Base-by-base conservation (phyloP, 257 asterid genomes). In the Solanum pennellii region DNA sequence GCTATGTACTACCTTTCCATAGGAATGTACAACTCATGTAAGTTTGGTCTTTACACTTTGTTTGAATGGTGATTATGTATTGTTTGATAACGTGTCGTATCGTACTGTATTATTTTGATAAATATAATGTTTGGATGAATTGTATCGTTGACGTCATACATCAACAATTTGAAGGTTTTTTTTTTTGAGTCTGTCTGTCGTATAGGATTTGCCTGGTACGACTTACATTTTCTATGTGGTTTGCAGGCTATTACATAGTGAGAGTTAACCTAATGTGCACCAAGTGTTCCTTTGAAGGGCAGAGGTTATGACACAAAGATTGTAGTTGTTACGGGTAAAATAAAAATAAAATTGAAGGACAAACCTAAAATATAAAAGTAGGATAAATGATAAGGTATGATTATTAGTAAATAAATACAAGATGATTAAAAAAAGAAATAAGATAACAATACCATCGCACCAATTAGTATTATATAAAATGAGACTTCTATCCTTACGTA, bases 261-360 rank as follows among this genome's bases (percentile, higher is more conserved):
- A 49, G 60, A 2, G 0, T 49, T 15, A 16, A 6, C 23, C 23
- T 52, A 52, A 1, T 52, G 10, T 0, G 4, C 62, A 52, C 23
- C 0, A 0, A 52, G 23, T 16, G 23, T 1, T 52, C 23, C 9
- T 6, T 0, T 0, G 3, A 52, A 52, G 23, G 62, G 1, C 23
- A 52, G 0, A 16, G 10, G 0, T 16, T 52, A 23, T 49, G 60
- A 49, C 60, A 49, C 16, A 49, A 49, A 15, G 4, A 15, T 16
- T 49, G 3, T 49, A 49, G 1, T 0, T 3, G 1, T 49, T 49
- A 49, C 3, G 0, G 3, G 9, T 49, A 49, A 49, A 49, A 49
- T 5, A 5, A 47, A 1, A 14, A 49, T 33, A 47, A 14, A 49
- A 5, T 14, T 49, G 60, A 49, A 49, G 21, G 21, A 5, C 6